phyloP scores from a whole-genome alignment of 73 alveolate species.

The Symbiodinium natans region DNA sequence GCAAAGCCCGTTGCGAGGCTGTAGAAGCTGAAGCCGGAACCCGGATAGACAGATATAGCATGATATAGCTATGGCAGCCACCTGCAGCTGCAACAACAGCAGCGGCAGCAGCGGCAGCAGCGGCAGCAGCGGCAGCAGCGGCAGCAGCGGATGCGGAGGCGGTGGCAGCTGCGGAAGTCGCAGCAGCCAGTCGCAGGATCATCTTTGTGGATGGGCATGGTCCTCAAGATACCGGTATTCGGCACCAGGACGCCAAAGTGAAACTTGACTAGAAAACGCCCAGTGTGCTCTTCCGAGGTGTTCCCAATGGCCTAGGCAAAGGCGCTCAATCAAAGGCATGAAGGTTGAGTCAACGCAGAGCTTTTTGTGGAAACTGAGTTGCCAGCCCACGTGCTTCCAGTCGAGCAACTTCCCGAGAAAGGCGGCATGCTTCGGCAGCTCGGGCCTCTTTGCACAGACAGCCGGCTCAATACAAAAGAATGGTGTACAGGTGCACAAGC shows the following conservation, averaged over 20 bases:
- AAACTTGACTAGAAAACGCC: not conserved
- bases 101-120: not conserved
- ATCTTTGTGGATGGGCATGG: no score
- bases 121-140: not conserved
- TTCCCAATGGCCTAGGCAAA: not conserved
- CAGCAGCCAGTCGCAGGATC: no score
- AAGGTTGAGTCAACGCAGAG: no score
- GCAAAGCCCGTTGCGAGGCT: no score
- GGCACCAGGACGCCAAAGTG: not conserved
- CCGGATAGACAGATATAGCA: no score
- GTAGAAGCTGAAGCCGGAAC: no score
- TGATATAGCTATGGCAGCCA: no score
- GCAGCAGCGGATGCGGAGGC: not conserved
- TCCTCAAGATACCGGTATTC: not conserved
- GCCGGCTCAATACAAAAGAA: no score
- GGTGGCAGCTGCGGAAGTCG: not conserved
- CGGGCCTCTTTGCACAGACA: constrained; percentile 71
- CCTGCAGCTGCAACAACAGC: no score
- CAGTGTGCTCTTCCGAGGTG: not conserved
- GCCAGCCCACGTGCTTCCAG: constrained; percentile 45
- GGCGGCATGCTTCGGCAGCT: constrained; percentile 49
- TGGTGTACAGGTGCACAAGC: no score
- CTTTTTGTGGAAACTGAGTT: not conserved
- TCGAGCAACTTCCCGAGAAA: constrained; percentile 51
- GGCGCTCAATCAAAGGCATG: not conserved